phyloP scores from a whole-genome alignment of 805 yeast species.

The Maudiozyma saulgeensis region DNA sequence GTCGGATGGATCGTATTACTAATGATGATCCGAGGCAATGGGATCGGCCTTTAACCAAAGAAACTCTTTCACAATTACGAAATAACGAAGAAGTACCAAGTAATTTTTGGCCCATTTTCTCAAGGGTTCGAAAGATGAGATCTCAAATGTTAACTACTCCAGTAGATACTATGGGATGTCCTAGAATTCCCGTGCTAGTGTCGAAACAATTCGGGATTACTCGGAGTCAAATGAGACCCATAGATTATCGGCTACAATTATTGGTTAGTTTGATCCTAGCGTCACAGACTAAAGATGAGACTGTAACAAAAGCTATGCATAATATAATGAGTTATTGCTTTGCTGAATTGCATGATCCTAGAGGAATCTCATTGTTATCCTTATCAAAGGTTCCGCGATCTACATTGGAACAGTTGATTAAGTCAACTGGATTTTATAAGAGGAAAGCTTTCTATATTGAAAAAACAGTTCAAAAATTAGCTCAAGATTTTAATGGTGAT shows the following conservation, averaged over 20 bases:
- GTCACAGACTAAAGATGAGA: conserved; percentile 85
- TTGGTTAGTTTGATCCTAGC: conserved; percentile 75
- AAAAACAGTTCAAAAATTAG: conserved; percentile 44
- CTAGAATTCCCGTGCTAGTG: conserved; percentile 38
- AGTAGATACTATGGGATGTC: conserved; percentile 85
- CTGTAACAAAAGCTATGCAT: conserved; percentile 61
- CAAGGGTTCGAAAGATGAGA: conserved; percentile 59
- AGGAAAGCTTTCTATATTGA: conserved; percentile 66
- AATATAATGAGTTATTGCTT: conserved; percentile 42
- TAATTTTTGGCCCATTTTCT: conserved; percentile 47
- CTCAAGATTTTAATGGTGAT: conserved; percentile 46
- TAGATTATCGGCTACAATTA: conserved; percentile 54
- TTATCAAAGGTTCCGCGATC: conserved; percentile 39
- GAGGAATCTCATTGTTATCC: conserved; percentile 51
- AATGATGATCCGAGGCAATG: conserved; percentile 18
- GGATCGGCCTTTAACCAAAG: conserved; percentile 9
- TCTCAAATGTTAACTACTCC: conserved; percentile 50
- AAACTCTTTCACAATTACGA: conserved; percentile 1
- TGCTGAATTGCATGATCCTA: conserved; percentile 28
- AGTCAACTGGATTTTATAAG: conserved; percentile 75
- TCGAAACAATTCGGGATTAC: conserved; percentile 20
- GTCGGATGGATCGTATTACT: conserved; percentile 14
- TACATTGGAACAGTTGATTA: conserved; percentile 53
- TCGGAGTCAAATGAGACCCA: conserved; percentile 20
- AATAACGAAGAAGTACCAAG: conserved; percentile 24